Evolutionary conservation across 495 filamentous ascomycete genomes (phyloP).

Genomic region (Talaromyces borbonicus): DNA sequence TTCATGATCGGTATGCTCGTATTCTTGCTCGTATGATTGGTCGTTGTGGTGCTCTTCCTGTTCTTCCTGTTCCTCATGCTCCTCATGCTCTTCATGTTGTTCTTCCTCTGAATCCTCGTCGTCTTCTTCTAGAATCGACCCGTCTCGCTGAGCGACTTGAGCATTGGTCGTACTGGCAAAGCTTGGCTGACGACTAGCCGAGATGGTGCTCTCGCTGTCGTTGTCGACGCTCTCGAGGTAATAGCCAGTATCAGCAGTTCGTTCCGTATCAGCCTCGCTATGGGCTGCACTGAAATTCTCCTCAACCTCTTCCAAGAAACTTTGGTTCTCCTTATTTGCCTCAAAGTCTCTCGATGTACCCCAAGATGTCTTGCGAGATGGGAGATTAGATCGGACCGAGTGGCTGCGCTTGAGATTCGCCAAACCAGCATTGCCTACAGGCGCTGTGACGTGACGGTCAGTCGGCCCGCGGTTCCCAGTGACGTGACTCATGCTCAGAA

Average conservation of each 20-base stretch:
- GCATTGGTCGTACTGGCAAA: slow-evolving; percentile 35
- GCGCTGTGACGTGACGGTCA: slow-evolving; percentile 40
- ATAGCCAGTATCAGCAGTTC: slow-evolving; percentile 42
- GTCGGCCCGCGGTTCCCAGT: slow-evolving; percentile 58
- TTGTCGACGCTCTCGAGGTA: slow-evolving; percentile 40
- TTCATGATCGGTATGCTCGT: not conserved
- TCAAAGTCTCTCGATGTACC: slow-evolving; percentile 35
- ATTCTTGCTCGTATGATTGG: not conserved
- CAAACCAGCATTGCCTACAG: slow-evolving; percentile 34
- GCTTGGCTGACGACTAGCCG: slow-evolving; percentile 39
- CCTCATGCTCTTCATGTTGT: not conserved
- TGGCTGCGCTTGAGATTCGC: slow-evolving; percentile 56
- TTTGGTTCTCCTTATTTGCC: slow-evolving; percentile 54
- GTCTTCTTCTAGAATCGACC: slow-evolving; percentile 6
- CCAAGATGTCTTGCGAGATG: slow-evolving; percentile 68
- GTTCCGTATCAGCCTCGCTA: slow-evolving; percentile 44
- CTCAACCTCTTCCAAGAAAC: slow-evolving; percentile 42
- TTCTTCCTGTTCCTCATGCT: too few species aligned
- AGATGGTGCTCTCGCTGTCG: slow-evolving; percentile 38
- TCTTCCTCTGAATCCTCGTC: not conserved
- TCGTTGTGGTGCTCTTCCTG: not conserved
- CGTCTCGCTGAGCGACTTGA: slow-evolving; percentile 14
- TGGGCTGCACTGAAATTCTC: slow-evolving; percentile 32
- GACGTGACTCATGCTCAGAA: slow-evolving; percentile 82
- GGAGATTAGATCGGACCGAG: slow-evolving; percentile 56